Percentiles rank a stretch among this genome's conserved stretches.
Conservation (phyloP, 1,284 basidiomycete species). For the Boletus smithii region DNA sequence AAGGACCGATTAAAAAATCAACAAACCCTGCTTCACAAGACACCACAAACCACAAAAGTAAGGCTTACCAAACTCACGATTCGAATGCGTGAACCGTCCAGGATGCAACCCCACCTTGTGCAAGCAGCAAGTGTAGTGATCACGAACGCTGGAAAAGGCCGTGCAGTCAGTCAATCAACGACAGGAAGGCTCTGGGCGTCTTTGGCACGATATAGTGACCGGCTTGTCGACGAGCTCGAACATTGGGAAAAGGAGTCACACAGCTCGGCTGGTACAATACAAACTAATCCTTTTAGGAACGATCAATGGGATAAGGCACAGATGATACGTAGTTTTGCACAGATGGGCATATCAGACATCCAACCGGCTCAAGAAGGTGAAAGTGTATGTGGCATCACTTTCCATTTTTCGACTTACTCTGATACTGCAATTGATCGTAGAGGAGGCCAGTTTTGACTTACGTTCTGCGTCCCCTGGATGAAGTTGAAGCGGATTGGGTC, state of each 20-base stretch:
- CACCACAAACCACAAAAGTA: constrained; percentile 30
- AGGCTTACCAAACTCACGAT: constrained; percentile 52
- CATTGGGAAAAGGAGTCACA: constrained; percentile 56
- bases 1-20: background rate
- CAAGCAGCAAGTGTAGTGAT: constrained; percentile 55
- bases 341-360: constrained; percentile 43
- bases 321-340: constrained; percentile 75
- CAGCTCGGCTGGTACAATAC: constrained; percentile 33
- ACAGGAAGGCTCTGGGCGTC: constrained; percentile 65
- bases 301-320: constrained; percentile 68
- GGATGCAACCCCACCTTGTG: constrained; percentile 48
- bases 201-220: constrained; percentile 74
- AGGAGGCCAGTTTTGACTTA: constrained; percentile 43
- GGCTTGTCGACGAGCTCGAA: constrained; percentile 58
- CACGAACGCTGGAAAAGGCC: constrained; percentile 38
- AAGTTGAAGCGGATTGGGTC: constrained; percentile 39
- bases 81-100: constrained; percentile 55
- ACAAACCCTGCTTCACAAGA: constrained; percentile 10
- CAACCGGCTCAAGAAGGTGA: constrained; percentile 12
- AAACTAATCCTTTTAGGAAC: constrained; percentile 44
- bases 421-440: constrained; percentile 23
- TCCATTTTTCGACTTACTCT: background rate
- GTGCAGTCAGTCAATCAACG: constrained; percentile 33
- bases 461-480: constrained; percentile 39
- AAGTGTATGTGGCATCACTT: constrained; percentile 14